Conservation (phyloP, 2,329 filamentous ascomycete species). For the Zasmidium citrigriseum region DNA sequence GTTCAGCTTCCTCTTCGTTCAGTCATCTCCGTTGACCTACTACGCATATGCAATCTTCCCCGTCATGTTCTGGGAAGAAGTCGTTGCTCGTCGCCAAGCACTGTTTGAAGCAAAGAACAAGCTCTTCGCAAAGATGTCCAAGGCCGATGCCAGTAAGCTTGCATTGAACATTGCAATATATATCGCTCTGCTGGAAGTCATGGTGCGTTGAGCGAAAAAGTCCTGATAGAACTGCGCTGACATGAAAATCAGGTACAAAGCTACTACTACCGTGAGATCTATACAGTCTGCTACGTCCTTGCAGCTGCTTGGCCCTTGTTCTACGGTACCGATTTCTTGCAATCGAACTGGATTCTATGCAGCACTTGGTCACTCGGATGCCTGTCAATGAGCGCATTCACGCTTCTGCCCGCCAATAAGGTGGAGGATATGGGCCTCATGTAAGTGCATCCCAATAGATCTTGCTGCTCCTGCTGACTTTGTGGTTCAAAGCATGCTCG, state of each 20-base stretch:
- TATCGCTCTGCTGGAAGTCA: constrained; percentile 72
- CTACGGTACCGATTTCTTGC: constrained; percentile 73
- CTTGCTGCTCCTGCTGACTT: not conserved
- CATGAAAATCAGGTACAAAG: constrained; percentile 68
- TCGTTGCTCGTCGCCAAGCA: constrained; percentile 74
- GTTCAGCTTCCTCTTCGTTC: constrained; percentile 77
- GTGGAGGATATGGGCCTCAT: constrained; percentile 74
- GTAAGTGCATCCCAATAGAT: constrained; percentile 50
- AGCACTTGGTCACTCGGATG: constrained; percentile 76
- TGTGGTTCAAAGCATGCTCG: constrained; percentile 59
- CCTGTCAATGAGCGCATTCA: constrained; percentile 84
- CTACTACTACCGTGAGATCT: constrained; percentile 87
- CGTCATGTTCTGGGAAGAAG: constrained; percentile 94
- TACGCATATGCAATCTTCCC: constrained; percentile 93
- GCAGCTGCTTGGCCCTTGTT: constrained; percentile 76
- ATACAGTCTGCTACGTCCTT: constrained; percentile 76
- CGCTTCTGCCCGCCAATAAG: constrained; percentile 83
- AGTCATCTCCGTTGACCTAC: constrained; percentile 78
- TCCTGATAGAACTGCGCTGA: not conserved
- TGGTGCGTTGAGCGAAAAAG: no score
- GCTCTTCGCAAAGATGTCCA: constrained; percentile 68
- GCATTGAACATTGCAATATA: constrained; percentile 66
- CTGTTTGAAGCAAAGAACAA: constrained; percentile 65
- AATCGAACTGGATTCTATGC: constrained; percentile 63
- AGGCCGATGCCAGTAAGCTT: constrained; percentile 60